phyloP scores from a whole-genome alignment of 768 basidiomycete genomes.

The Tylopilus plumbeoviolaceoides region DNA sequence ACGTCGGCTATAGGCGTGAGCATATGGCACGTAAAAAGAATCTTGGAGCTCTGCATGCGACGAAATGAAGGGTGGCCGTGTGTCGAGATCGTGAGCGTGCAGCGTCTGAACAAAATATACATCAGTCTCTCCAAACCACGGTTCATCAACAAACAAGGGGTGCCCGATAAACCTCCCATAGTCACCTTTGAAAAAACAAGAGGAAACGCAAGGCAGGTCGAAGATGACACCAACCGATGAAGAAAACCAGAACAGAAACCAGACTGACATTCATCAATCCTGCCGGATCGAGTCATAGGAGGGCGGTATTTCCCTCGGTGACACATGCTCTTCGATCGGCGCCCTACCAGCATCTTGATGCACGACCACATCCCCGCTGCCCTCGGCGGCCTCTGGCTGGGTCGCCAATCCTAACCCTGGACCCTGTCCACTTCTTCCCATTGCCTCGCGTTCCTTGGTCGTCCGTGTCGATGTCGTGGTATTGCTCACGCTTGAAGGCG shows the following conservation, averaged over 20 bases:
- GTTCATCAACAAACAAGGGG: neutral
- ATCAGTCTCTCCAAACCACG: neutral
- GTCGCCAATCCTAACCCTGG: conserved; percentile 18
- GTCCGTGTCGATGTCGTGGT: conserved; percentile 10
- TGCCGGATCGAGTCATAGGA: conserved; percentile 27
- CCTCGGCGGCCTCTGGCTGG: conserved; percentile 20
- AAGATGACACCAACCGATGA: neutral
- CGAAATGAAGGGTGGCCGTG: neutral
- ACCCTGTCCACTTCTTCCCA: conserved; percentile 14
- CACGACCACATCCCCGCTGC: conserved; percentile 22
- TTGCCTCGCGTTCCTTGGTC: conserved; percentile 25
- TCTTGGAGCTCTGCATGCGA: neutral
- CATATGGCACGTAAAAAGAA: conserved; percentile 4
- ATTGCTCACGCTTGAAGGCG: conserved; percentile 21
- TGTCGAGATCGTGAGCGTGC: neutral
- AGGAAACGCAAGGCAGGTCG: neutral
- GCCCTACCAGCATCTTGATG: conserved; percentile 28
- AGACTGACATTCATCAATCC: conserved; percentile 8
- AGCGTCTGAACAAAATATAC: neutral
- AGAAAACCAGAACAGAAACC: neutral
- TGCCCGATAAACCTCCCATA: neutral
- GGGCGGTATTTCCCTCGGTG: conserved; percentile 27
- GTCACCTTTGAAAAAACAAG: neutral
- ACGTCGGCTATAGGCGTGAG: neutral
- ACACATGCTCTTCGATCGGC: conserved; percentile 11